A percentile compares a stretch with the other conserved stretches of the same genome.
Evolutionary conservation across 176 grass and related monocot genomes (phyloP).

Genomic region (Pontederia paniculata): DNA sequence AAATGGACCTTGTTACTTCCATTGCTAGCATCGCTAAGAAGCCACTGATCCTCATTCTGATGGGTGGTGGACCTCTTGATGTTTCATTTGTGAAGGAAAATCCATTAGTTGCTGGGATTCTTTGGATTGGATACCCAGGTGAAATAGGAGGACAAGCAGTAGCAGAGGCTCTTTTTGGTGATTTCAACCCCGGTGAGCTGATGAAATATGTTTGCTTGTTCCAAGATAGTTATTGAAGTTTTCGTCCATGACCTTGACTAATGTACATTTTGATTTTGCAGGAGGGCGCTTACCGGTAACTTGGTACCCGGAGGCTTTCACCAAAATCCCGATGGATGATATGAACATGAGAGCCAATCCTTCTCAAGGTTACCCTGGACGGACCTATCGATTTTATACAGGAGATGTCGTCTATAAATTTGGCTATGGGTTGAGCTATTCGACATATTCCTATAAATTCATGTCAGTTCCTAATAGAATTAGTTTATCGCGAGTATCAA

Average conservation of each 20-base stretch:
- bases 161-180: slow-evolving; percentile 70
- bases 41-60: slow-evolving; percentile 58
- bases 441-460: slow-evolving; percentile 52
- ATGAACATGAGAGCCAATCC: slow-evolving; percentile 76
- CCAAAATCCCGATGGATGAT: slow-evolving; percentile 66
- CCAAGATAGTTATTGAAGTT: not conserved
- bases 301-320: slow-evolving; percentile 86
- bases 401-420: slow-evolving; percentile 63
- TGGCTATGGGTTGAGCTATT: slow-evolving; percentile 85
- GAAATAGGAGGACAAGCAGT: slow-evolving; percentile 76
- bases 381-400: slow-evolving; percentile 87
- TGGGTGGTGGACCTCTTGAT: slow-evolving; percentile 77
- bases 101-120: slow-evolving; percentile 45
- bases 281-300: slow-evolving; percentile 56
- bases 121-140: slow-evolving; percentile 88
- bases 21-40: slow-evolving; percentile 40
- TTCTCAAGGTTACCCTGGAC: slow-evolving; percentile 62
- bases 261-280: slow-evolving; percentile 18
- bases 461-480: slow-evolving; percentile 43
- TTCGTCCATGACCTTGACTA: not conserved
- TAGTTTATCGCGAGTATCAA: slow-evolving; percentile 26
- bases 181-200: slow-evolving; percentile 69
- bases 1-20: slow-evolving; percentile 50
- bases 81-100: slow-evolving; percentile 64
- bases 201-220: slow-evolving; percentile 4